Percentiles rank a stretch among this genome's conserved stretches.
Conservation (phyloP, 352 stramenopile species). For the Phytopythium kandeliae region DNA sequence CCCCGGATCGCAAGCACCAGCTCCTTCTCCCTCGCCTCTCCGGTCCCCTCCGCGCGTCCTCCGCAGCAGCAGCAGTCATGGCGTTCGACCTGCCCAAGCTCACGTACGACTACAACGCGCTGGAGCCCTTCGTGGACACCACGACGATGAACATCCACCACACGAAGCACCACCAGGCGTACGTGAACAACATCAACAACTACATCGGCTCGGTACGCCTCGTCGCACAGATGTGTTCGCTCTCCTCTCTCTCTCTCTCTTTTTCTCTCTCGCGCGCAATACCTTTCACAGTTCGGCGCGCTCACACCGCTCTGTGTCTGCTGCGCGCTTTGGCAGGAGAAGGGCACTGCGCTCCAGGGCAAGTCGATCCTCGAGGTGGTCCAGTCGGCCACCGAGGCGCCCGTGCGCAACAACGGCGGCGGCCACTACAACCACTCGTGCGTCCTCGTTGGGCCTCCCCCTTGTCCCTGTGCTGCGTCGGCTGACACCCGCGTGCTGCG, state of each 20-base stretch:
- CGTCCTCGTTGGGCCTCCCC: conserved; percentile 4
- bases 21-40: not conserved
- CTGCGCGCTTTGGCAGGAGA: conserved; percentile 26
- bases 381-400: conserved; percentile 58
- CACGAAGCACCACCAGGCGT: conserved; percentile 89
- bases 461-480: not conserved
- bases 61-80: conserved; percentile 29
- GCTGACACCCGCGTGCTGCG: not conserved
- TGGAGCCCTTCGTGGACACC: conserved; percentile 88
- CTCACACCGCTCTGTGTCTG: too few relatives aligned
- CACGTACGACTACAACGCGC: conserved; percentile 81
- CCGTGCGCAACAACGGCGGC: conserved; percentile 82
- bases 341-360: conserved; percentile 58
- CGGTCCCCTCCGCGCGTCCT: not conserved
- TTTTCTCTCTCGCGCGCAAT: not conserved
- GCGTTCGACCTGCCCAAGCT: conserved; percentile 78
- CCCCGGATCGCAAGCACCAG: conserved; percentile 15
- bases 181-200: conserved; percentile 90
- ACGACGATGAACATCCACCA: conserved; percentile 91
- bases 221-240: too few relatives aligned
- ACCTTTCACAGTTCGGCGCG: too few relatives aligned
- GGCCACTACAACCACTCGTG: conserved; percentile 83
- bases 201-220: conserved; percentile 65
- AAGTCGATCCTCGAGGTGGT: conserved; percentile 84
- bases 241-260: not conserved